A percentile compares a stretch with the other conserved stretches of the same genome.
Conservation (phyloP, 371 early-diverging fungal species). For the Sporodiniella umbellata region DNA sequence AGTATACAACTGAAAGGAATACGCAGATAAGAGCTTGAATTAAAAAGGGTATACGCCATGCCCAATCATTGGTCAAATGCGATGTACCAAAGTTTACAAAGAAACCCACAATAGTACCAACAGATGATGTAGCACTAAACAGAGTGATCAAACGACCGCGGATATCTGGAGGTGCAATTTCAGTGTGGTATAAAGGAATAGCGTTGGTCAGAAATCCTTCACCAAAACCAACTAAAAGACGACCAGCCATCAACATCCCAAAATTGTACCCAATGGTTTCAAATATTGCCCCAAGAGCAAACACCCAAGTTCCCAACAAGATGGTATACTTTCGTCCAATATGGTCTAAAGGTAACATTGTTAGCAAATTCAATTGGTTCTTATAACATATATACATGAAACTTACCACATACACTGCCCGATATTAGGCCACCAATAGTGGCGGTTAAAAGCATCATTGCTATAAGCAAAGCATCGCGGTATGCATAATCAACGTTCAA, state of each 20-base stretch:
- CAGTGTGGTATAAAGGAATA: conserved; percentile 43
- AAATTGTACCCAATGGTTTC: conserved; percentile 40
- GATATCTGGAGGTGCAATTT: conserved; percentile 74
- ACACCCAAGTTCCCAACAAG: conserved; percentile 30
- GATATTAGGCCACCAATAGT: conserved; percentile 44
- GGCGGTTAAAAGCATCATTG: conserved; percentile 42
- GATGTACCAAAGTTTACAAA: conserved; percentile 49
- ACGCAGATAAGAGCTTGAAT: conserved; percentile 29
- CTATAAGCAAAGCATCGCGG: conserved; percentile 37
- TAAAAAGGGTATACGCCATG: conserved; percentile 41
- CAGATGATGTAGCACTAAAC: conserved; percentile 31
- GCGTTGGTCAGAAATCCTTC: conserved; percentile 42
- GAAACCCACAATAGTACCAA: conserved; percentile 45
- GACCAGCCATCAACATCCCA: conserved; percentile 40
- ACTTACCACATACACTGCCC: conserved; percentile 38
- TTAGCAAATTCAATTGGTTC: no score
- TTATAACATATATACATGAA: no score
- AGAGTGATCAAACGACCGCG: conserved; percentile 48
- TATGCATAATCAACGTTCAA: conserved; percentile 31
- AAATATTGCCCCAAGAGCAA: conserved; percentile 43
- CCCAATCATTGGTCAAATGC: conserved; percentile 32
- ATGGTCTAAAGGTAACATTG: no score
- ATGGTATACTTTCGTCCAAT: conserved; percentile 42
- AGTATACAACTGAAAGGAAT: conserved; percentile 10
- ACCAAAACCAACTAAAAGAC: conserved; percentile 41